These are phyloP conservation scores for Brassica rapa DNA, from an alignment of 345 rosid species.

Conservation along the genomic window DNA sequence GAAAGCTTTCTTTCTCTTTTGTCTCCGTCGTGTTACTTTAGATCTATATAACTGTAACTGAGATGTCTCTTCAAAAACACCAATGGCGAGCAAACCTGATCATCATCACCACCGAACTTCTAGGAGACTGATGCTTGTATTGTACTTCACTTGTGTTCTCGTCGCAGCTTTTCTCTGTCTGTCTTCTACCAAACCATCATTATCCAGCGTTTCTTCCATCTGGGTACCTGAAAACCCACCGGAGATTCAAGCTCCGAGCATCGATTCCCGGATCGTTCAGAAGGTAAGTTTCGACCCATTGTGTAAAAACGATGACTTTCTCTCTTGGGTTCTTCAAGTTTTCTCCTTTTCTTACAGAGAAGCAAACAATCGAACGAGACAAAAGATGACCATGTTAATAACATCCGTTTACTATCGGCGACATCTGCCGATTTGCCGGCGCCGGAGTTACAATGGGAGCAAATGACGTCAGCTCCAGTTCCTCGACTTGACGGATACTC, in stretches of 20 bases:
- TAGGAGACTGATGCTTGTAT: conserved; percentile 39
- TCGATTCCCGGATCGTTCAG: neutral
- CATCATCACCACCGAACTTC: conserved; percentile 37
- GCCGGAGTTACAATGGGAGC: conserved; percentile 72
- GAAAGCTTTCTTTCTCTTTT: neutral
- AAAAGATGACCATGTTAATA: conserved; percentile 8
- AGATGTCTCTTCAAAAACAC: conserved; percentile 18
- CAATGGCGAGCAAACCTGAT: conserved; percentile 46
- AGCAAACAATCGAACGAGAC: conserved; percentile 26
- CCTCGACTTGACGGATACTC: conserved; percentile 86
- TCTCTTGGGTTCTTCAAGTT: neutral
- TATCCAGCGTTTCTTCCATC: conserved; percentile 39
- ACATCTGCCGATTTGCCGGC: conserved; percentile 80
- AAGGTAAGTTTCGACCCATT: conserved; percentile 37
- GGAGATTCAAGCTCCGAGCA: conserved; percentile 32
- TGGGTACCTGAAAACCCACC: conserved; percentile 48
- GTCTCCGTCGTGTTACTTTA: neutral
- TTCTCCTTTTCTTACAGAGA: conserved; percentile 33
- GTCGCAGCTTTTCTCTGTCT: conserved; percentile 48
- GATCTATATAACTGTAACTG: conserved; percentile 11
- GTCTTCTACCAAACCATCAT: conserved; percentile 29
- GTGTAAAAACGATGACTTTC: neutral
- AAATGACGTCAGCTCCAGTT: conserved; percentile 78
- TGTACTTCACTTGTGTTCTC: conserved; percentile 43
- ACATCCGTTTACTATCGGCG: conserved; percentile 46